Evolutionary conservation across 192 early-diverging fungal species (phyloP).

Genomic region (Backusella liffmaniae): DNA sequence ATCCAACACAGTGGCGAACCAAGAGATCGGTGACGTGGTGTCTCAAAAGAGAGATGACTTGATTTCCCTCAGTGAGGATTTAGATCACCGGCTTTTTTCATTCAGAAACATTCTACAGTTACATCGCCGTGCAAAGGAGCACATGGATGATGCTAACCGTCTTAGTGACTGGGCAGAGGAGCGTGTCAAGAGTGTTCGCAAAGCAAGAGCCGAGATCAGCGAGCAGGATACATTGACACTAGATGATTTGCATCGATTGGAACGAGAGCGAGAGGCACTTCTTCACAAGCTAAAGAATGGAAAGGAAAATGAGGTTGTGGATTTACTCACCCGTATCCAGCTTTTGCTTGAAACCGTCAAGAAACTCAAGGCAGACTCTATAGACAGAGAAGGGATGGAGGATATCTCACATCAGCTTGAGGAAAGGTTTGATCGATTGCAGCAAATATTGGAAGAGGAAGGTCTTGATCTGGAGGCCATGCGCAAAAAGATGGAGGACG

Average conservation of each 20-base stretch:
- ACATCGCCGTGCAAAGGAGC: constrained; percentile 16
- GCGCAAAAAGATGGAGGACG: constrained; percentile 21
- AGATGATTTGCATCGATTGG: constrained; percentile 18
- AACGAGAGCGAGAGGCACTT: background rate
- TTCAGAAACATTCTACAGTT: constrained; percentile 21
- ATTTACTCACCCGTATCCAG: constrained; percentile 21
- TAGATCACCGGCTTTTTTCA: constrained; percentile 4
- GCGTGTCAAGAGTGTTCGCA: background rate
- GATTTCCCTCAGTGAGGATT: background rate
- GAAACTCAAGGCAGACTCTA: background rate
- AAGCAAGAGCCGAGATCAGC: background rate
- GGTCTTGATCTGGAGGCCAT: constrained; percentile 10
- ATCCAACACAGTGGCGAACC: constrained; percentile 19
- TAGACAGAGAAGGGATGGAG: constrained; percentile 8
- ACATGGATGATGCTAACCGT: constrained; percentile 2
- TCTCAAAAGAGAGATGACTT: constrained; percentile 7
- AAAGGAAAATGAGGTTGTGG: constrained; percentile 15
- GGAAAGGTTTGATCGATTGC: constrained; percentile 20
- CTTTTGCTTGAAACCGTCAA: constrained; percentile 12
- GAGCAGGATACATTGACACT: background rate
- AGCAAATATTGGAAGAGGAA: constrained; percentile 14
- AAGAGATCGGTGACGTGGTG: constrained; percentile 14
- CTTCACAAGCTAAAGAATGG: background rate
- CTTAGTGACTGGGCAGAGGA: constrained; percentile 11
- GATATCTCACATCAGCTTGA: constrained; percentile 3